Conservation (phyloP, 306 rosid species). For the Carpinus viminea region DNA sequence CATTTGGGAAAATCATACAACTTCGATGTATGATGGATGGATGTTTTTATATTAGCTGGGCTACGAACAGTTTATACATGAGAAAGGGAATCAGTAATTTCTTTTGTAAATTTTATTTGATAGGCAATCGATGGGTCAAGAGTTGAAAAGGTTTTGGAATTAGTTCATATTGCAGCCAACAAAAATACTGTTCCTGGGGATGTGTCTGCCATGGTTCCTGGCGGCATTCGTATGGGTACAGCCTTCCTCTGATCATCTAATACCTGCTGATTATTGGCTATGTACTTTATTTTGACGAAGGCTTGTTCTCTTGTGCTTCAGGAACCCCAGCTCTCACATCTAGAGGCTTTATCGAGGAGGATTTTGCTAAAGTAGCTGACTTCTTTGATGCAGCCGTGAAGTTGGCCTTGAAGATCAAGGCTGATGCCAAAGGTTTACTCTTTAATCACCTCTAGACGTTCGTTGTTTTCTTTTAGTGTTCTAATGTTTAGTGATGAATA, state of each 20-base stretch:
- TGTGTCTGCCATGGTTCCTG: slow-evolving; percentile 98
- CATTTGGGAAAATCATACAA: neutral
- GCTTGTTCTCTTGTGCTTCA: slow-evolving; percentile 33
- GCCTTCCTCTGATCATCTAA: slow-evolving; percentile 3
- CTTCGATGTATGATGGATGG: slow-evolving; percentile 5
- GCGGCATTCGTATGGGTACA: slow-evolving; percentile 96
- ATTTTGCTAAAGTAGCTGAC: slow-evolving; percentile 82
- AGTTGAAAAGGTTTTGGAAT: slow-evolving; percentile 91
- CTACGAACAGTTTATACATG: slow-evolving; percentile 7
- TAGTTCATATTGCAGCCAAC: slow-evolving; percentile 89
- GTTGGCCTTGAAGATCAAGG: slow-evolving; percentile 86
- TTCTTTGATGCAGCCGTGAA: slow-evolving; percentile 80
- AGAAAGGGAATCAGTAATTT: slow-evolving; percentile 1
- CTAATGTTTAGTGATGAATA: slow-evolving; percentile 5
- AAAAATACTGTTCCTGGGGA: slow-evolving; percentile 98
- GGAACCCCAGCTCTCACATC: slow-evolving; percentile 97
- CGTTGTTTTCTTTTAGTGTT: slow-evolving; percentile 1
- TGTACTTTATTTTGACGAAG: slow-evolving; percentile 20
- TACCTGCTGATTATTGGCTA: slow-evolving; percentile 16
- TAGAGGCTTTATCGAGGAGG: slow-evolving; percentile 83
- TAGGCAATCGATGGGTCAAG: slow-evolving; percentile 96
- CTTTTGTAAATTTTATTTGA: slow-evolving; percentile 20
- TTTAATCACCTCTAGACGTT: neutral
- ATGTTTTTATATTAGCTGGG: slow-evolving; percentile 7
- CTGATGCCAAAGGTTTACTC: slow-evolving; percentile 56